A percentile compares a stretch with the other conserved stretches of the same genome.
Evolutionary conservation across 192 early-diverging fungal genomes (phyloP).

Genomic region (Rhizoclosmatium globosum): DNA sequence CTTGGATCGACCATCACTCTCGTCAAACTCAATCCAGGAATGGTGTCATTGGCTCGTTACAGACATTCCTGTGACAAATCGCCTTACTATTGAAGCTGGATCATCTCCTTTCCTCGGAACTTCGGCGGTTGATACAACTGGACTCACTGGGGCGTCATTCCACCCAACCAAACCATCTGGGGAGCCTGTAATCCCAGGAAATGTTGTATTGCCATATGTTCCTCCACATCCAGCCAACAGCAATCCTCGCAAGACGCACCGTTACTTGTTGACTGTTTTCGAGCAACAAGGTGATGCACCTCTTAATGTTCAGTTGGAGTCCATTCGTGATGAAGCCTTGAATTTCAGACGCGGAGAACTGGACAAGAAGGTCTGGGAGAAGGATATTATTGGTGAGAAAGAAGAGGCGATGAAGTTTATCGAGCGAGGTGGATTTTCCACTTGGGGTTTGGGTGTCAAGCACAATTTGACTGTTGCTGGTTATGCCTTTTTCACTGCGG

Average conservation of each 20-base stretch:
- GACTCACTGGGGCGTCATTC: conserved; percentile 36
- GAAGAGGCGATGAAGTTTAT: conserved; percentile 31
- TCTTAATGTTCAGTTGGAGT: conserved; percentile 37
- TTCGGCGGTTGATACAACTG: background rate
- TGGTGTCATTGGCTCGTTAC: conserved; percentile 66
- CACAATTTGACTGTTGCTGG: conserved; percentile 48
- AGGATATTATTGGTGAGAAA: conserved; percentile 40
- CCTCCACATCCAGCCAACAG: conserved; percentile 60
- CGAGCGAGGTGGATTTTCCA: conserved; percentile 44
- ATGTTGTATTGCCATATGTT: conserved; percentile 56
- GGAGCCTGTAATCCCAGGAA: conserved; percentile 48
- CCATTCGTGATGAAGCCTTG: conserved; percentile 13
- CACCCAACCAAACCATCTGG: conserved; percentile 33
- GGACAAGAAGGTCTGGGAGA: conserved; percentile 17
- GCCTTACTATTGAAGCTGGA: conserved; percentile 50
- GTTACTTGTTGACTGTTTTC: conserved; percentile 54
- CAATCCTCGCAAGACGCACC: conserved; percentile 52
- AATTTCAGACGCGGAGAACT: background rate
- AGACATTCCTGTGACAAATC: conserved; percentile 54
- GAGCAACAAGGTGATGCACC: conserved; percentile 39
- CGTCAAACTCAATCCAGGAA: conserved; percentile 50
- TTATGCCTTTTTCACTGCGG: conserved; percentile 54
- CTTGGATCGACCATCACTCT: conserved; percentile 51
- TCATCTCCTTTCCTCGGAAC: conserved; percentile 44
- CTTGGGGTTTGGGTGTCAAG: conserved; percentile 46